A percentile compares a stretch with the other conserved stretches of the same genome.
Conservation (phyloP, 2,329 filamentous ascomycete species). For the Neopestalotiopsis sp. region DNA sequence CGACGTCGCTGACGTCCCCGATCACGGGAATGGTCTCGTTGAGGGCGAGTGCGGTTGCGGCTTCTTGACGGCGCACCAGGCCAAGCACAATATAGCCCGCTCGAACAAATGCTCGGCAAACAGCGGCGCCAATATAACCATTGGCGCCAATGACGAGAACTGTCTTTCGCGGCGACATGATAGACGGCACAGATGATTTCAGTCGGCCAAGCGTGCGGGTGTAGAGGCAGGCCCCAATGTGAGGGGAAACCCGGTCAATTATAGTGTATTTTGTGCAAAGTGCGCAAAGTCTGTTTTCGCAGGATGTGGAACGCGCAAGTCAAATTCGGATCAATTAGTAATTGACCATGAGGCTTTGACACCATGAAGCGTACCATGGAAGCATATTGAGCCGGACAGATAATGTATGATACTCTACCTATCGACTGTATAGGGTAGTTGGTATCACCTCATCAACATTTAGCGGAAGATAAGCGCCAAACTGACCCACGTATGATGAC, state of each 20-base stretch:
- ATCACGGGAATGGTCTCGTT: slow-evolving; percentile 48
- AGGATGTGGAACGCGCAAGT: neutral
- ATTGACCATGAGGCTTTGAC: neutral
- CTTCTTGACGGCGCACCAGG: slow-evolving; percentile 43
- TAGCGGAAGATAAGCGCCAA: neutral
- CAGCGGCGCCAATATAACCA: slow-evolving; percentile 53
- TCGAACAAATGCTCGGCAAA: slow-evolving; percentile 49
- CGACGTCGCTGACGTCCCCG: slow-evolving; percentile 41
- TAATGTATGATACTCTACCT: neutral
- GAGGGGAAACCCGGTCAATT: neutral
- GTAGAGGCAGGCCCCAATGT: neutral
- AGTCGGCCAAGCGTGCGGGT: neutral
- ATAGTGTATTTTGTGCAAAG: neutral
- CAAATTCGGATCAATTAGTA: neutral
- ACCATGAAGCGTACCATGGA: neutral
- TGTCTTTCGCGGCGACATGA: slow-evolving; percentile 12
- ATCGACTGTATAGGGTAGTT: neutral
- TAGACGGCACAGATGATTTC: neutral
- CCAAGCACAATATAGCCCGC: slow-evolving; percentile 52
- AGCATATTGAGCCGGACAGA: neutral
- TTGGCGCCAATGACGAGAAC: slow-evolving; percentile 55
- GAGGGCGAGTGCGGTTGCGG: slow-evolving; percentile 34
- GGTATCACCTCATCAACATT: neutral
- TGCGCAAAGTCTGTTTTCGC: neutral
- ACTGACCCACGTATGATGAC: neutral